phyloP scores from a whole-genome alignment of 2,329 filamentous ascomycete genomes.

The Hymenoscyphus infarciens region DNA sequence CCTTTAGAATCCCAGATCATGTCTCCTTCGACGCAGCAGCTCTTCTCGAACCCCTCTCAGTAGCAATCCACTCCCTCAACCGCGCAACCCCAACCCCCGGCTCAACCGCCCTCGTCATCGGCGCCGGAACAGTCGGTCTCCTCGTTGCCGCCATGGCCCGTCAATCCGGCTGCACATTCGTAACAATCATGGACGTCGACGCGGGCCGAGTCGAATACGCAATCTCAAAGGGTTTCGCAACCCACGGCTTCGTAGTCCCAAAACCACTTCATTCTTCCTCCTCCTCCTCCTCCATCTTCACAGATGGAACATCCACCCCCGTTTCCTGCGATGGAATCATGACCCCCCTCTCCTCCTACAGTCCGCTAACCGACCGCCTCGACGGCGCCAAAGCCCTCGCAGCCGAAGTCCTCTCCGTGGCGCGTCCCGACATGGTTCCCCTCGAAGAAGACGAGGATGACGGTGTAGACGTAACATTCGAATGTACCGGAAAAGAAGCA shows the following conservation, averaged over 20 bases:
- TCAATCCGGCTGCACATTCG: slow-evolving; percentile 54
- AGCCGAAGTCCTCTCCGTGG: slow-evolving; percentile 44
- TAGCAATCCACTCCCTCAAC: slow-evolving; percentile 59
- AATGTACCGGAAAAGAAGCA: slow-evolving; percentile 72
- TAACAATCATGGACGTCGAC: slow-evolving; percentile 60
- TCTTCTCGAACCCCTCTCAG: slow-evolving; percentile 58
- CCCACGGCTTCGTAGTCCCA: slow-evolving; percentile 54
- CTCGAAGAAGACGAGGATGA: slow-evolving; percentile 52
- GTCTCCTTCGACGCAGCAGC: slow-evolving; percentile 58
- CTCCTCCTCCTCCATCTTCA: slow-evolving; percentile 41
- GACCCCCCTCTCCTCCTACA: slow-evolving; percentile 41
- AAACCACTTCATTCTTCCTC: slow-evolving; percentile 42
- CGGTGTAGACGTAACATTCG: slow-evolving; percentile 68
- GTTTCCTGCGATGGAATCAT: slow-evolving; percentile 34
- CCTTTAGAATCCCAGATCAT: slow-evolving; percentile 51
- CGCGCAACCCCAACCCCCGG: slow-evolving; percentile 50
- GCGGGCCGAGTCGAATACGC: slow-evolving; percentile 58
- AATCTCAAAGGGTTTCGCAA: slow-evolving; percentile 55
- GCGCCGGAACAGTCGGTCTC: slow-evolving; percentile 60
- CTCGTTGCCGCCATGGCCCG: slow-evolving; percentile 61
- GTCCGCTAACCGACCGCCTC: slow-evolving; percentile 31
- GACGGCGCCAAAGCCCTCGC: slow-evolving; percentile 50
- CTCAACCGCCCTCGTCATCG: slow-evolving; percentile 59
- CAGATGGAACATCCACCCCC: slow-evolving; percentile 48
- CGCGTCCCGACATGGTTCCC: slow-evolving; percentile 29